phyloP scores from a whole-genome alignment of 1,284 basidiomycete genomes.

The Papiliotrema nemorosa region DNA sequence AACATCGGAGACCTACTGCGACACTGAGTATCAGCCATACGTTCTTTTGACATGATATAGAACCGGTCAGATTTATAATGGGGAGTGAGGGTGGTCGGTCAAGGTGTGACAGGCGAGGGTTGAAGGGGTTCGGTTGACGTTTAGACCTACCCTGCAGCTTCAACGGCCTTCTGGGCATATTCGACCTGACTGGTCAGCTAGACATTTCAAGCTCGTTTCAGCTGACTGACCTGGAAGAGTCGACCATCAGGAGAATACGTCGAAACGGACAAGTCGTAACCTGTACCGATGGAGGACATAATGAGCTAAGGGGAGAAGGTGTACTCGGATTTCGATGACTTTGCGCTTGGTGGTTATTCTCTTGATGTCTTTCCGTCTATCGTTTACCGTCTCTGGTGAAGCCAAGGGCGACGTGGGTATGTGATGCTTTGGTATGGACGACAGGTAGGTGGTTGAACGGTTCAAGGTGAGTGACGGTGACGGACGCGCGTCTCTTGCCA shows the following conservation, averaged over 20 bases:
- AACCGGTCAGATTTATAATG: neutral
- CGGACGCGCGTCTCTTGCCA: too few species aligned
- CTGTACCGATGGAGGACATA: slow-evolving; percentile 97
- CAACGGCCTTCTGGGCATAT: slow-evolving; percentile 97
- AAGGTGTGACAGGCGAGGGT: neutral
- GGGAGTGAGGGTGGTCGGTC: neutral
- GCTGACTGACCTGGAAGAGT: slow-evolving; percentile 78
- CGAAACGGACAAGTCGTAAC: slow-evolving; percentile 96
- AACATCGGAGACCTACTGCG: slow-evolving; percentile 84
- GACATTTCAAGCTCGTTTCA: neutral
- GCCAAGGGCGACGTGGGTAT: too few species aligned
- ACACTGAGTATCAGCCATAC: slow-evolving; percentile 56
- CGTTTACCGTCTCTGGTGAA: too few species aligned
- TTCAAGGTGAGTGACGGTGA: too few species aligned
- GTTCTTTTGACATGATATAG: neutral
- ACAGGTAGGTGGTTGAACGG: too few species aligned
- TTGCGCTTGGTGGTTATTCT: too few species aligned
- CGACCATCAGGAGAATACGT: slow-evolving; percentile 98
- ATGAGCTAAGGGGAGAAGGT: slow-evolving; percentile 8
- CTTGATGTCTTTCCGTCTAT: too few species aligned
- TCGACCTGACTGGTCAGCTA: slow-evolving; percentile 64
- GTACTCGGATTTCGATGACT: too few species aligned
- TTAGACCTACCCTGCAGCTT: slow-evolving; percentile 79
- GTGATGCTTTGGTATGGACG: too few species aligned
- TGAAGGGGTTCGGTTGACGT: neutral